Percentiles rank a stretch among this genome's conserved stretches.
Conservation (phyloP, 805 yeast species). For the Wickerhamiella hasegawae region DNA sequence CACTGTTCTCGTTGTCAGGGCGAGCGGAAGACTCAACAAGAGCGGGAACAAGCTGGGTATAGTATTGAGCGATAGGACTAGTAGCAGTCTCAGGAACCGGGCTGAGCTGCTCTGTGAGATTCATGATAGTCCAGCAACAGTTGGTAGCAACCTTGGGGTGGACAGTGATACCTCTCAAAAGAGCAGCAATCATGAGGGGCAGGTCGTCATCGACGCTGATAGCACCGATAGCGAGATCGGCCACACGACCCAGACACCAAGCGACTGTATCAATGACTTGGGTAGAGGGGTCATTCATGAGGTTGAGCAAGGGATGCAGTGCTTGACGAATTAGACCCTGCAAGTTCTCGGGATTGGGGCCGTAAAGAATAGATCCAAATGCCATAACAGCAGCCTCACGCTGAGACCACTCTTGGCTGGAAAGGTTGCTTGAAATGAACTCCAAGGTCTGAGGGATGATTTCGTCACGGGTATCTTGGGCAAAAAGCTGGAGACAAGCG, state of each 20-base stretch:
- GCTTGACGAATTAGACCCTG: constrained; percentile 64
- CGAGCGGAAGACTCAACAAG: constrained; percentile 54
- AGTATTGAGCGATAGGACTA: constrained; percentile 60
- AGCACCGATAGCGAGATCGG: constrained; percentile 69
- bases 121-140: constrained; percentile 94
- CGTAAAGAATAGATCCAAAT: constrained; percentile 90
- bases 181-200: constrained; percentile 56
- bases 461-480: constrained; percentile 74
- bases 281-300: constrained; percentile 58
- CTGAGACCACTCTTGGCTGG: constrained; percentile 53
- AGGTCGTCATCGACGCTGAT: constrained; percentile 50
- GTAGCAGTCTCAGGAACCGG: constrained; percentile 27
- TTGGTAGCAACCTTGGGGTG: constrained; percentile 91
- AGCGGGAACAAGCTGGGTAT: constrained; percentile 50
- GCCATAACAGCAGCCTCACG: constrained; percentile 99
- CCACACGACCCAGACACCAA: constrained; percentile 95
- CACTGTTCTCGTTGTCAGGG: constrained; percentile 66
- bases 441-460: constrained; percentile 73
- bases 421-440: constrained; percentile 66
- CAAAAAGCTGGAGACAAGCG: constrained; percentile 85
- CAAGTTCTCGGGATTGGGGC: constrained; percentile 66
- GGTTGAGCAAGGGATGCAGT: constrained; percentile 52
- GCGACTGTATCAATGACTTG: constrained; percentile 96
- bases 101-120: constrained; percentile 68
- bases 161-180: constrained; percentile 68